phyloP scores from a whole-genome alignment of 148 eudicot genomes.

The Amaranthus palmeri region DNA sequence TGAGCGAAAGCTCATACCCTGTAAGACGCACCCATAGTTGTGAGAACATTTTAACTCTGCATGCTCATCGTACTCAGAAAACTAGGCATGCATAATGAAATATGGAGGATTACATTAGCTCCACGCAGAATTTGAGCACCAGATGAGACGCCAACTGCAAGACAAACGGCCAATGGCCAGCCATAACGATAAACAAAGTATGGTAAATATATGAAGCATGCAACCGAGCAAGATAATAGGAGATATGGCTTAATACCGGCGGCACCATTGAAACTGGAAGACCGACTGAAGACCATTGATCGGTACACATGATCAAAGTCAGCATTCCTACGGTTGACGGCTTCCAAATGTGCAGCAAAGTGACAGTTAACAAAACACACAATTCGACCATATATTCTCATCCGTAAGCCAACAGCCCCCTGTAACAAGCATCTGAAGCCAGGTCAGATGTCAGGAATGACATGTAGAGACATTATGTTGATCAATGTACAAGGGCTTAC shows the following conservation, averaged over 20 bases:
- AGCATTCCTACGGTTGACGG: slow-evolving; percentile 87
- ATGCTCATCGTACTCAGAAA: neutral
- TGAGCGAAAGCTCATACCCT: slow-evolving; percentile 48
- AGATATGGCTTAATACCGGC: slow-evolving; percentile 69
- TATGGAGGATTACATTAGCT: slow-evolving; percentile 45
- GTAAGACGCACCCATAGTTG: slow-evolving; percentile 12
- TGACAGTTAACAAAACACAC: slow-evolving; percentile 98
- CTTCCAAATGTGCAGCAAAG: slow-evolving; percentile 96
- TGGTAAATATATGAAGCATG: slow-evolving; percentile 44
- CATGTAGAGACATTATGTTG: slow-evolving; percentile 5
- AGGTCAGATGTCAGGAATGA: slow-evolving; percentile 20
- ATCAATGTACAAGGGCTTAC: neutral
- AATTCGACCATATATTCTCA: slow-evolving; percentile 77
- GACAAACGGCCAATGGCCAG: slow-evolving; percentile 52
- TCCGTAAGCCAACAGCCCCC: slow-evolving; percentile 98
- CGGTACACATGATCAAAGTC: slow-evolving; percentile 93
- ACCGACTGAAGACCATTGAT: slow-evolving; percentile 75
- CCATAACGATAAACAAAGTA: slow-evolving; percentile 48
- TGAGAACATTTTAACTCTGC: slow-evolving; percentile 2
- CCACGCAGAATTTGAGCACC: slow-evolving; percentile 55
- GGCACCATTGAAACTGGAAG: slow-evolving; percentile 47
- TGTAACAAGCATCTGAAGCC: slow-evolving; percentile 38
- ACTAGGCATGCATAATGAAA: slow-evolving; percentile 4
- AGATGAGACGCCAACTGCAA: slow-evolving; percentile 83
- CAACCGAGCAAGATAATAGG: slow-evolving; percentile 49